phyloP scores from a whole-genome alignment of 2,329 filamentous ascomycete species.

The Ceratocystiopsis sp. region DNA sequence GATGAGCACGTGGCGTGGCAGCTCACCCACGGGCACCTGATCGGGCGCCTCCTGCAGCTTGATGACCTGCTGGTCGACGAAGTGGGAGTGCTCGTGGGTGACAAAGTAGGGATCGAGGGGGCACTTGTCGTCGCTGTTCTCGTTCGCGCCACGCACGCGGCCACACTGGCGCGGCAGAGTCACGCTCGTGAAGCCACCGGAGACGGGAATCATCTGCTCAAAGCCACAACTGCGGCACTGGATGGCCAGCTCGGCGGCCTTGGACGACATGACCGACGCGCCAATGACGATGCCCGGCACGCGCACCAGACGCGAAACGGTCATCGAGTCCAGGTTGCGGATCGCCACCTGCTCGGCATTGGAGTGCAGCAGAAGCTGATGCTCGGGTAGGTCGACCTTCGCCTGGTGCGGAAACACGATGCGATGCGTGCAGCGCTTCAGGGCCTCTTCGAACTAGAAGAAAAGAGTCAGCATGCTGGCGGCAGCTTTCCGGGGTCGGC shows the following conservation, averaged over 20 bases:
- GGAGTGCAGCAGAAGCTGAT: constrained; percentile 90
- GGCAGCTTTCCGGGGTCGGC: not conserved
- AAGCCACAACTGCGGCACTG: constrained; percentile 78
- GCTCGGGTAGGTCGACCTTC: constrained; percentile 58
- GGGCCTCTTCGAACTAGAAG: constrained; percentile 67
- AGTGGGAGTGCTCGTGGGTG: constrained; percentile 80
- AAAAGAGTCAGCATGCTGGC: not conserved
- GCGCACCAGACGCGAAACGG: constrained; percentile 84
- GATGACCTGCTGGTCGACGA: constrained; percentile 95
- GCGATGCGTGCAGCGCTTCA: constrained; percentile 80
- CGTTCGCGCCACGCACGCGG: constrained; percentile 44
- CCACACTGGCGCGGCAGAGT: constrained; percentile 67
- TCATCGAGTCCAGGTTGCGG: constrained; percentile 79
- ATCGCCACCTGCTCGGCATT: constrained; percentile 83
- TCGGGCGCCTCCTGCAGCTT: constrained; percentile 96
- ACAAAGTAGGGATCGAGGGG: constrained; percentile 93
- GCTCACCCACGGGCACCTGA: constrained; percentile 89
- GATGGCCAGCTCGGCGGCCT: constrained; percentile 73
- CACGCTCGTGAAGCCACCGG: constrained; percentile 76
- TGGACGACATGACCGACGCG: constrained; percentile 89
- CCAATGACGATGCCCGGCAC: constrained; percentile 97
- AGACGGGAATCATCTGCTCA: constrained; percentile 50
- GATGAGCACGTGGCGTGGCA: constrained; percentile 86
- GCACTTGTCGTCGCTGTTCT: constrained; percentile 57
- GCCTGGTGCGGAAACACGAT: constrained; percentile 72